phyloP scores from a whole-genome alignment of 129 eudicot genomes.

The Heracleum sosnowskyi region DNA sequence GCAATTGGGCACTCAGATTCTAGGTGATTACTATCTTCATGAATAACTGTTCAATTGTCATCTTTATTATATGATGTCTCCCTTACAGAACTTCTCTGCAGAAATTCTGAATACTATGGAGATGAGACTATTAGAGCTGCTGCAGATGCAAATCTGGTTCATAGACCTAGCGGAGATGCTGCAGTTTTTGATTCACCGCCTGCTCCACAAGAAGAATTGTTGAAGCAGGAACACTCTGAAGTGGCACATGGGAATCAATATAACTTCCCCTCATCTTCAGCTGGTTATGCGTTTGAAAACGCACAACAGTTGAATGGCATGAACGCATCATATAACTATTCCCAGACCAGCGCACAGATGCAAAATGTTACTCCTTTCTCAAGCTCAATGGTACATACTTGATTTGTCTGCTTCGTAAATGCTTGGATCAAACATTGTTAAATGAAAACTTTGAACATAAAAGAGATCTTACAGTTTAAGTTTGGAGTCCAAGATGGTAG shows the following conservation, averaged over 20 bases:
- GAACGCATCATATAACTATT: slow-evolving; percentile 47
- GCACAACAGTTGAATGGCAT: slow-evolving; percentile 51
- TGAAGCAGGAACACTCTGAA: slow-evolving; percentile 68
- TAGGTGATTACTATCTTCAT: slow-evolving; percentile 35
- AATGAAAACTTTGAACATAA: neutral
- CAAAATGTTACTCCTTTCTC: slow-evolving; percentile 68
- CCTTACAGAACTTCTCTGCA: slow-evolving; percentile 22
- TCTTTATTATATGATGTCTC: neutral
- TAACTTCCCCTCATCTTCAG: slow-evolving; percentile 49
- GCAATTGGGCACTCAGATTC: slow-evolving; percentile 48
- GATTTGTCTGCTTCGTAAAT: neutral
- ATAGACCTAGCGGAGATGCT: slow-evolving; percentile 42
- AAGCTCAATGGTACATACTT: slow-evolving; percentile 50
- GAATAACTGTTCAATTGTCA: neutral
- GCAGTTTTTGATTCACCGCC: slow-evolving; percentile 51
- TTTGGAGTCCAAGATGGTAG: neutral
- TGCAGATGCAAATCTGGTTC: slow-evolving; percentile 45
- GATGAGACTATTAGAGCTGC: slow-evolving; percentile 50
- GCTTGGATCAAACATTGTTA: neutral
- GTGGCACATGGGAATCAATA: slow-evolving; percentile 55
- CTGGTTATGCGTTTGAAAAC: slow-evolving; percentile 62
- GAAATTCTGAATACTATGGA: slow-evolving; percentile 63
- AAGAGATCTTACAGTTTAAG: neutral
- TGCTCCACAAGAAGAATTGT: slow-evolving; percentile 66
- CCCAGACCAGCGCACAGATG: slow-evolving; percentile 62